A percentile compares a stretch with the other conserved stretches of the same genome.
Conservation (phyloP, 495 filamentous ascomycete species). For the Penicillium pancosmium region DNA sequence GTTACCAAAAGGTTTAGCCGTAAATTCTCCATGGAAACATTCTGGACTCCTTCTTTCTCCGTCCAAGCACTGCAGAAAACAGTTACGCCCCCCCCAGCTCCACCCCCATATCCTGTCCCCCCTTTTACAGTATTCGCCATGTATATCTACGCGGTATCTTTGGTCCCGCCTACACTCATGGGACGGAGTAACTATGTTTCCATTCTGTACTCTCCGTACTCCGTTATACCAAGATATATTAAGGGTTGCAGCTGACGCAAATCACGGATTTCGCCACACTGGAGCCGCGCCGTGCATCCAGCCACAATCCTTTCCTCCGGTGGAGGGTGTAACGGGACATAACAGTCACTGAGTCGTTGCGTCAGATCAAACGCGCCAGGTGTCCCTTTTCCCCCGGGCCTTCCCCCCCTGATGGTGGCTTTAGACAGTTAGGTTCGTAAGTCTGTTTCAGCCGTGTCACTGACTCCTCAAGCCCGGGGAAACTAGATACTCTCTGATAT, state of each 20-base stretch:
- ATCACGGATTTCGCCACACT: conserved; percentile 18
- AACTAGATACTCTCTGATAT: background rate
- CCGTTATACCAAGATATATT: conserved; percentile 1
- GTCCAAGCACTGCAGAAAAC: conserved; percentile 17
- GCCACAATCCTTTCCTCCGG: conserved; percentile 10
- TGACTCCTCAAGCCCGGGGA: background rate
- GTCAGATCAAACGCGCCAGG: conserved; percentile 9
- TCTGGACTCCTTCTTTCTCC: conserved; percentile 25
- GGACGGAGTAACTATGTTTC: background rate
- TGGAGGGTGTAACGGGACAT: background rate
- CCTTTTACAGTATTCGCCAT: background rate
- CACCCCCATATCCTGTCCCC: conserved; percentile 23
- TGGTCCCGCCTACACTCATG: background rate
- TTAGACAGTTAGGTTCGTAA: conserved; percentile 8
- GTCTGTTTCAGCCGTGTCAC: conserved; percentile 11
- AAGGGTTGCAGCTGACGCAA: conserved; percentile 9
- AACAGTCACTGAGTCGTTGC: conserved; percentile 4
- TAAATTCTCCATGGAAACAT: conserved; percentile 19
- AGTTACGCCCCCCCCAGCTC: conserved; percentile 10
- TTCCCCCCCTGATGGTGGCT: background rate
- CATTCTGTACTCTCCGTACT: background rate
- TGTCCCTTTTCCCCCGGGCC: conserved; percentile 6
- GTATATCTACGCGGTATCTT: background rate
- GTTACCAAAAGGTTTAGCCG: background rate
- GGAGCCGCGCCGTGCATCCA: conserved; percentile 18